These are phyloP conservation scores for Cutaneotrichosporon sp. DNA, from an alignment of 1,284 basidiomycete genomes.

Conservation along the genomic window DNA sequence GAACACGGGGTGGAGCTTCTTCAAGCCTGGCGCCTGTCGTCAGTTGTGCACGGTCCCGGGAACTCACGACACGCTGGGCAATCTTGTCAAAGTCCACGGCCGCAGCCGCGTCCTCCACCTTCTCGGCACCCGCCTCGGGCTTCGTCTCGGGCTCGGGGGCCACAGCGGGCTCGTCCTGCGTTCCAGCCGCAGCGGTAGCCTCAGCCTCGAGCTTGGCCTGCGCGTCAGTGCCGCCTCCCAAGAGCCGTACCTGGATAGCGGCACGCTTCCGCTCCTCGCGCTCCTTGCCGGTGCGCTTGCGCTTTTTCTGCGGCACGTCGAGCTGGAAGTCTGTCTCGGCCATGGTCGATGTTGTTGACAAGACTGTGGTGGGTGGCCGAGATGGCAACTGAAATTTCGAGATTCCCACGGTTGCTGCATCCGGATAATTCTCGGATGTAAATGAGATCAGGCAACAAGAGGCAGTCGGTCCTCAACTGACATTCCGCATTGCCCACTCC, in stretches of 20 bases:
- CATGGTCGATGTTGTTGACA: slow-evolving; percentile 13
- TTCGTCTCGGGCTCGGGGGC: background rate
- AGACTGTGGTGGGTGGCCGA: background rate
- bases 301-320: slow-evolving; percentile 34
- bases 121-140: slow-evolving; percentile 11
- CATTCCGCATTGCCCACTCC: no score
- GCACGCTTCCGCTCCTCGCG: slow-evolving; percentile 45
- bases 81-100: slow-evolving; percentile 36
- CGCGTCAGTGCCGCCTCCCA: background rate
- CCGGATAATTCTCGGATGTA: background rate
- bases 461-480: no score
- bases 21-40: slow-evolving; percentile 47
- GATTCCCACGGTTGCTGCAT: slow-evolving; percentile 22
- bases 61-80: slow-evolving; percentile 41
- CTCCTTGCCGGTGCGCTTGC: slow-evolving; percentile 51
- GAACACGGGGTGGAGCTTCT: slow-evolving; percentile 49
- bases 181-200: no score
- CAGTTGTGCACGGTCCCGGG: background rate
- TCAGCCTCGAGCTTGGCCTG: slow-evolving; percentile 25
- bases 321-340: slow-evolving; percentile 4
- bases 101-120: slow-evolving; percentile 5
- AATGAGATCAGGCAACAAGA: no score
- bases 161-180: no score
- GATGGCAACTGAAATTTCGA: slow-evolving; percentile 15
- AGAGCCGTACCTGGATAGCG: slow-evolving; percentile 38